Evolutionary conservation across 495 filamentous ascomycete species (phyloP).

Genomic region (Aspergillus funiculosus): DNA sequence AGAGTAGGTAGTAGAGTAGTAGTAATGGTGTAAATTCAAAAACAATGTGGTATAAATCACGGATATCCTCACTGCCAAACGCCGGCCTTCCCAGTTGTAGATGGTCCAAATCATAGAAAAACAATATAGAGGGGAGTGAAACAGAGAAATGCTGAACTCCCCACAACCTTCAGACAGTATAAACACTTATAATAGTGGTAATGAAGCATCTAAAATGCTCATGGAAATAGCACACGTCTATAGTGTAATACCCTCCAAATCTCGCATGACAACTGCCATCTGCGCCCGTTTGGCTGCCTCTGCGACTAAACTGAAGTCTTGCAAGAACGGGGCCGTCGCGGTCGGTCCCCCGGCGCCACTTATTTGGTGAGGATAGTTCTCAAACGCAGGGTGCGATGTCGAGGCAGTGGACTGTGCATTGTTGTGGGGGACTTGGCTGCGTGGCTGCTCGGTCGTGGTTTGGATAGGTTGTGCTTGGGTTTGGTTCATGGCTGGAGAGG

Average conservation of each 20-base stretch:
- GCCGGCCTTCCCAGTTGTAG: neutral
- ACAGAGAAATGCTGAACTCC: too few relatives aligned
- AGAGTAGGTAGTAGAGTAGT: too few relatives aligned
- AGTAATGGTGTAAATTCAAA: too few relatives aligned
- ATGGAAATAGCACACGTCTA: slow-evolving; percentile 17
- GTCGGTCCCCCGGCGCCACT: slow-evolving; percentile 41
- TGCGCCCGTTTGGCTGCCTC: slow-evolving; percentile 92
- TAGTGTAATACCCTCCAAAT: slow-evolving; percentile 56
- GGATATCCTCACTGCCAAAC: too few relatives aligned
- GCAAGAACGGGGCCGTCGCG: slow-evolving; percentile 57
- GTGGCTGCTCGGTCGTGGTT: slow-evolving; percentile 5
- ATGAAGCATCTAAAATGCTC: too few relatives aligned
- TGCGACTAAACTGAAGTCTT: slow-evolving; percentile 81
- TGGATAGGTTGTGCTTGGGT: neutral
- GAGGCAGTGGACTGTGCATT: slow-evolving; percentile 8
- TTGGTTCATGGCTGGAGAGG: slow-evolving; percentile 3
- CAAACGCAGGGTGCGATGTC: slow-evolving; percentile 15
- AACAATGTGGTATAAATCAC: too few relatives aligned
- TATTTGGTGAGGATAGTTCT: slow-evolving; percentile 29
- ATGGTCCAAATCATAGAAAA: neutral
- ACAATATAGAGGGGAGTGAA: neutral
- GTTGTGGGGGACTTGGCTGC: neutral
- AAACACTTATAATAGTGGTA: too few relatives aligned
- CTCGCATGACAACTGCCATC: slow-evolving; percentile 78
- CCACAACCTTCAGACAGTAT: too few relatives aligned